Base-by-base conservation (phyloP, 2,329 filamentous ascomycete genomes). In the Colletotrichum camelliae region DNA sequence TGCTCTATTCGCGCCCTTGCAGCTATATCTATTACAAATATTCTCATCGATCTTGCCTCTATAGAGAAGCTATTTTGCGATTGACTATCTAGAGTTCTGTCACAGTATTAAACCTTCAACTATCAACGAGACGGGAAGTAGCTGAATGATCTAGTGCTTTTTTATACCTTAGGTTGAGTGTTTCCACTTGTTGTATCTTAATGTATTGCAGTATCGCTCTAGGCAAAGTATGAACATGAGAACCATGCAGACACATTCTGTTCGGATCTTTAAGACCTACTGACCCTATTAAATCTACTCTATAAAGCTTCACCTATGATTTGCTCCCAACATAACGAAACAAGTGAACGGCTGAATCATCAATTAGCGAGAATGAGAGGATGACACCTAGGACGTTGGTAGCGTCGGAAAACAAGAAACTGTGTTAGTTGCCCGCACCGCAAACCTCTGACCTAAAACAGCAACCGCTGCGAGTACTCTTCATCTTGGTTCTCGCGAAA, bases 241-340 rank as follows among this genome's bases (percentile, higher is more conserved):
- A 4, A 43, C 18, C 18, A 43, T 18, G 8, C 1, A 43, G n/a
- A n/a, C 39, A 43, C 18, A 43, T 43, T n/a, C 1, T 18, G 18
- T 43, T 18, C 18, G 39, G 39, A 43, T 18, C 10, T 43, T 43
- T 18, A 12, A 43, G 39, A 16, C 18, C 5, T 1, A n/a, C 9
- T n/a, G 18, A 10, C 9, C 1, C 18, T 43, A 2, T 43, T 18
- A n/a, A 16, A 0, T 43, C 3, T n/a, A 5, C 0, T n/a, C 0
- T 5, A 43, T 18, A n/a, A 43, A 43, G 39, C 18, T 9, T 6
- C 1, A n/a, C 18, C n/a, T 1, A 43, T 1, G 10, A 43, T 9
- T 43, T 43, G 39, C 18, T n/a, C 18, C 39, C 1, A 1, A 43
- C n/a, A 43, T 10, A 4, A n/a, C 3, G 18, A 43, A 43, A 43